A percentile compares a stretch with the other conserved stretches of the same genome.
Evolutionary conservation across 148 eudicot genomes (phyloP).

Genomic region (Beta vulgaris): DNA sequence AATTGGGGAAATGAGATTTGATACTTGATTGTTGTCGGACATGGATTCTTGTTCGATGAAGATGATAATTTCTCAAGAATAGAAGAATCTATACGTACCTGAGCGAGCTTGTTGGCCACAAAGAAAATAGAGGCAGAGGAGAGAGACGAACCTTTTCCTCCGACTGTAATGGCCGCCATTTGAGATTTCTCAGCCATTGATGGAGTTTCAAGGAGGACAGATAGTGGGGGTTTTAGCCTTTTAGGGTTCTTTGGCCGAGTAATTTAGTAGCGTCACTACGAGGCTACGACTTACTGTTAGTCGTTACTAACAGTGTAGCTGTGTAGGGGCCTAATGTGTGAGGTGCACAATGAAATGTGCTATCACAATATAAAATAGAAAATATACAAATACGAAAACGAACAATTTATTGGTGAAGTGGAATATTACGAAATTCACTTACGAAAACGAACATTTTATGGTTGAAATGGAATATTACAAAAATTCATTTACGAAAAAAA

Average conservation of each 20-base stretch:
- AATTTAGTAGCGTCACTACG: too few relatives aligned
- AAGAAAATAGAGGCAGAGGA: constrained; percentile 52
- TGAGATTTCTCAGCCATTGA: constrained; percentile 34
- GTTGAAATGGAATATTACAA: too few relatives aligned
- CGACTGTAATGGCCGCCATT: constrained; percentile 42
- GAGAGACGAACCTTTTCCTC: constrained; percentile 69
- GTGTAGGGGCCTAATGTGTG: too few relatives aligned
- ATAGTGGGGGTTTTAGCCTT: background rate
- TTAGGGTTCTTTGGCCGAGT: constrained; percentile 6
- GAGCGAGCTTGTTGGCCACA: constrained; percentile 43
- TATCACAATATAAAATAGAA: too few relatives aligned
- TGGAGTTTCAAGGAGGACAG: background rate
- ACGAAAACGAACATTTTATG: too few relatives aligned
- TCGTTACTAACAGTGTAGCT: too few relatives aligned
- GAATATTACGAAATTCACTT: too few relatives aligned
- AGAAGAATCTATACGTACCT: constrained; percentile 52
- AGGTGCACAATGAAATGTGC: too few relatives aligned
- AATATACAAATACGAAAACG: too few relatives aligned
- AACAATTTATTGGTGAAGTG: too few relatives aligned
- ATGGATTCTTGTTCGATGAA: constrained; percentile 11
- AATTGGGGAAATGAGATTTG: constrained; percentile 37
- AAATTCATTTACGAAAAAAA: too few relatives aligned
- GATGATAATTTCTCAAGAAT: constrained; percentile 48
- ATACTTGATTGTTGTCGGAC: constrained; percentile 24
- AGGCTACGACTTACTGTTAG: too few relatives aligned